Evolutionary conservation across 306 rosid species (phyloP), one percentile per base, ranked within the genome.

Genomic region (Cucumis cinereus): DNA sequence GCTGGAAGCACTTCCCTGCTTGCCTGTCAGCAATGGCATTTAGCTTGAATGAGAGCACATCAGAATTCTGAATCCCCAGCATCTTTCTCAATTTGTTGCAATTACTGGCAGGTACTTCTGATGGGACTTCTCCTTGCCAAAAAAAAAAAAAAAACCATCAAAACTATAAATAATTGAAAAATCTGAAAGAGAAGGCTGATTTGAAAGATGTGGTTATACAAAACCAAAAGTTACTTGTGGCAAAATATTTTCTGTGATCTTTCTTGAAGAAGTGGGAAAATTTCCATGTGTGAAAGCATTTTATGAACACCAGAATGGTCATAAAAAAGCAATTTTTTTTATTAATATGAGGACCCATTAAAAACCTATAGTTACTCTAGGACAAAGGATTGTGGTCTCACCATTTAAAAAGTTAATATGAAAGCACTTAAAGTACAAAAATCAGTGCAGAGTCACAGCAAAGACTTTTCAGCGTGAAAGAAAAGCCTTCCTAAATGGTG

Each of bases 11-110:
- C 19, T 72, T 28, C 76, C 16, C 59, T 50, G 76, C 76, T 72
- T 50, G 60, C 76, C 76, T 72, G 60, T 50, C 76, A 72, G 60
- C 60, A 49, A 72, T 72, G 76, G 60, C 76, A 72, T 50, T 72
- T 72, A 16, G 45, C 41, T 14, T 23, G 58, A 70, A 24, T 47
- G 54, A 70, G n/a, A 69, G 19, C 75, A 70, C 58, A 70, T 28
- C 58, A 8, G 55, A 69, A 69, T 67, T 67, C 74, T 41, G 74
- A 43, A 68, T 14, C 75, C 24, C 15, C 41, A 28, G 41, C 76
- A 72, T 72, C 28, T 72, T 68, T 68, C 45, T 66, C 30, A 17
- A 40, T 10, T 66, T 19, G 52, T 38, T 70, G 38, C 58, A 70
- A 47, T 45, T 49, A 24, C 40, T 49, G 75, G 58, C 75, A 47